phyloP scores from a whole-genome alignment of 345 rosid species.

The Citropsis articulata region DNA sequence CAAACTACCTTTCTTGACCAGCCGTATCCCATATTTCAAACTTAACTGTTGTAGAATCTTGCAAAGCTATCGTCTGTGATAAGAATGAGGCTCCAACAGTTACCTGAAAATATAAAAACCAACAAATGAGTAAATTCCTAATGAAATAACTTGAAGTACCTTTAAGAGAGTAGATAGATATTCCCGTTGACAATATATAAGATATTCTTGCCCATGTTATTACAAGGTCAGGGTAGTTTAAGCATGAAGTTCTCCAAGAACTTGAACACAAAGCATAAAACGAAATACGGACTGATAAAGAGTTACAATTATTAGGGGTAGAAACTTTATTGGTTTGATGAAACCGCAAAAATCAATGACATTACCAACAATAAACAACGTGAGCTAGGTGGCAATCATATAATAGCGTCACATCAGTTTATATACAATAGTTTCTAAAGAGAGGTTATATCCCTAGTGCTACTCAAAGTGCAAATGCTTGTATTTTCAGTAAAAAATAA shows the following conservation, averaged over 20 bases:
- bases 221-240: background rate
- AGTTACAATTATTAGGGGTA: background rate
- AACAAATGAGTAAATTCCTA: constrained; percentile 3
- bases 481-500: background rate
- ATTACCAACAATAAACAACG: background rate
- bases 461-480: background rate
- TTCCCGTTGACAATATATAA: background rate
- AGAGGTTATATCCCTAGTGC: background rate
- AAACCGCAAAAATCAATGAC: background rate
- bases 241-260: background rate
- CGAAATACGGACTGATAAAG: background rate
- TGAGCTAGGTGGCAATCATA: background rate
- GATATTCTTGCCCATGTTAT: background rate
- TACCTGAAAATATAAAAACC: constrained; percentile 52
- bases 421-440: background rate
- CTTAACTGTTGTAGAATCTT: constrained; percentile 94
- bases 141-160: background rate
- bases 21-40: constrained; percentile 99
- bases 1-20: constrained; percentile 89
- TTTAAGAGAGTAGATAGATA: constrained; percentile 2
- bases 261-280: background rate
- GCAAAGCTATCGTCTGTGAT: constrained; percentile 95
- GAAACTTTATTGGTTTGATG: background rate
- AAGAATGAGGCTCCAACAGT: constrained; percentile 98
- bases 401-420: background rate